Evolutionary conservation across 176 grass and related monocot species (phyloP), one percentile per base, ranked within the genome.

Genomic region (Ampelocalamus luodianensis): DNA sequence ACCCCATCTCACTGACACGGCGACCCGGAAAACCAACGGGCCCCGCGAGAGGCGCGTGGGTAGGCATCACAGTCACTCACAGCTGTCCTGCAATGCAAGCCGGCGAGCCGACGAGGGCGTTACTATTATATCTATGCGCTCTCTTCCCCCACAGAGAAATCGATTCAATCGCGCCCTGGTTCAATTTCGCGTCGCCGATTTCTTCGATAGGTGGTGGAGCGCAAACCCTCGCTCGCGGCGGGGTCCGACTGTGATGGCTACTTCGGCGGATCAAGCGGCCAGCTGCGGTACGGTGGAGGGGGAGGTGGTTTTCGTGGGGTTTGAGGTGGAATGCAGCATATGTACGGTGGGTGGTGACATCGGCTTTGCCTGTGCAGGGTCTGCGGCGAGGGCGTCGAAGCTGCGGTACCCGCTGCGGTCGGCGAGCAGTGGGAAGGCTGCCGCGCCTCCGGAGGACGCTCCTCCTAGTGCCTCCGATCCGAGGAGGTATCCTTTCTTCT

Each of bases 341-440:
- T 34, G 32, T 34, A 34, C 32, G 32, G 32, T 34, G 2, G 39
- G 10, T 18, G 79, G 27, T 78, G 83, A 20, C 64, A 14, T 73
- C 6, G 36, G 26, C 55, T 79, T 87, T 29, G 18, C 5, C 73
- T 45, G 0, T 51, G 48, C 85, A 83, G 86, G 75, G 55, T 77
- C 90, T 37, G 81, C 54, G 17, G 58, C 75, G 51, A 77, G 77
- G 59, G 58, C 82, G 64, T 92, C 94, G 16, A 94, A 89, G 86
- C 82, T 94, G 83, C 77, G 94, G 50, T 94, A 90, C 69, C 90
- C 92, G 32, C 82, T 97, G 74, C 74, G 94, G 7, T 94, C 94
- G 8, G 87, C 78, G 18, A 58, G 81, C n/a, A 87, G 44, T 85
- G 74, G 27, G 2, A 92, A 92, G 90, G 67, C 56, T 4, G 69